A percentile compares a stretch with the other conserved stretches of the same genome.
phyloP scores from a whole-genome alignment of 1,284 basidiomycete species.

The Naganishia sp. region DNA sequence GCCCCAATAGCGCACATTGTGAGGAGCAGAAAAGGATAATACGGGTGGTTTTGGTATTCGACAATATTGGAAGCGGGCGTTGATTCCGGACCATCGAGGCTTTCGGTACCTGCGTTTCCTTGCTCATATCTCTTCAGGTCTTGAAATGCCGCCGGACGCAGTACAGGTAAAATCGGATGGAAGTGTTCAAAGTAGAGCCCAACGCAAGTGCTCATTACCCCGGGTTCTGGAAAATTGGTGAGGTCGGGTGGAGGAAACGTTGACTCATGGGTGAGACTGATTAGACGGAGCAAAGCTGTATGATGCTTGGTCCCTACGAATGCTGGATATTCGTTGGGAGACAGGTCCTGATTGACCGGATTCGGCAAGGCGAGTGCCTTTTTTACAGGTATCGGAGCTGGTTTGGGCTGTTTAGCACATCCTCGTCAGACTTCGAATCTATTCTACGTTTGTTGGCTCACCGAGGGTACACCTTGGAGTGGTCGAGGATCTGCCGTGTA shows the following conservation, averaged over 20 bases:
- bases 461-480: neutral
- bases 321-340: conserved; percentile 14
- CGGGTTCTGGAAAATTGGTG: conserved; percentile 43
- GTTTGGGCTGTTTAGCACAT: conserved; percentile 15
- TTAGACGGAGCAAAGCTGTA: conserved; percentile 45
- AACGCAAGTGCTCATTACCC: conserved; percentile 43
- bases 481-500: too few species aligned
- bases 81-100: neutral
- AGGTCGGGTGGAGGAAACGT: conserved; percentile 43
- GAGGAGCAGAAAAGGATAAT: conserved; percentile 42
- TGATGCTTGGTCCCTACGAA: conserved; percentile 39
- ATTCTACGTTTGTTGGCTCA: too few species aligned
- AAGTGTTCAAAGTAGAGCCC: conserved; percentile 49
- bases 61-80: conserved; percentile 4
- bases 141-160: conserved; percentile 40
- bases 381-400: conserved; percentile 2
- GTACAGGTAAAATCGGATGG: conserved; percentile 45
- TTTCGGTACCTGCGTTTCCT: conserved; percentile 34
- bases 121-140: conserved; percentile 9
- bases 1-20: conserved; percentile 43
- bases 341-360: neutral
- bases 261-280: conserved; percentile 44
- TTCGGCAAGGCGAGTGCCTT: conserved; percentile 14
- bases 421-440: conserved; percentile 11
- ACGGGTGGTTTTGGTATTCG: conserved; percentile 25